Conservation (phyloP, 2,329 filamentous ascomycete genomes). For the Zasmidium cellare region DNA sequence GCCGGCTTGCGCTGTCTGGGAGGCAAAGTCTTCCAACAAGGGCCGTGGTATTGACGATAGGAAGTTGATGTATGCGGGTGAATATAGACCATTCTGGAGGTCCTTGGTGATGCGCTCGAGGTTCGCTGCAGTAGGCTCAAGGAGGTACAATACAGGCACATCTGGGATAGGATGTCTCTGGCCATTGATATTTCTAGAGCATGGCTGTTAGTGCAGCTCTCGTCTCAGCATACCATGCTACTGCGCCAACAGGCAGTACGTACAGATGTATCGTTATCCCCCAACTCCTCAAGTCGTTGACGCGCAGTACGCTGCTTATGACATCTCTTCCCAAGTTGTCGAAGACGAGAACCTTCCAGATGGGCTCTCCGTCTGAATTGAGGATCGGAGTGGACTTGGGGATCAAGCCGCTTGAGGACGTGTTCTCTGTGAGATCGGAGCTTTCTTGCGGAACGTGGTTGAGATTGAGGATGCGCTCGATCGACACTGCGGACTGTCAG, state of each 20-base stretch:
- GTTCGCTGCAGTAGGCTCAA: slow-evolving; percentile 83
- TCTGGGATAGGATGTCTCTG: slow-evolving; percentile 89
- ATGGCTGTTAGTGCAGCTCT: slow-evolving; percentile 32
- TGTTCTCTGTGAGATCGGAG: slow-evolving; percentile 62
- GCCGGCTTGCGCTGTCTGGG: slow-evolving; percentile 78
- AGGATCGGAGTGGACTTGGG: slow-evolving; percentile 75
- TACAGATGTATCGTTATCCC: slow-evolving; percentile 97
- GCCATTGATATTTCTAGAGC: slow-evolving; percentile 69
- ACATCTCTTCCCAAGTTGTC: slow-evolving; percentile 90
- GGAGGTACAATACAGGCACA: slow-evolving; percentile 92
- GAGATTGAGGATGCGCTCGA: slow-evolving; percentile 93
- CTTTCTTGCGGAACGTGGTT: slow-evolving; percentile 67
- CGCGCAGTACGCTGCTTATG: slow-evolving; percentile 91
- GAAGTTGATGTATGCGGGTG: slow-evolving; percentile 95
- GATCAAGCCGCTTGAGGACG: slow-evolving; percentile 61
- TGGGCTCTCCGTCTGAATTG: slow-evolving; percentile 83
- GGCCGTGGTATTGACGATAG: slow-evolving; percentile 88
- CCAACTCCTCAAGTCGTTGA: slow-evolving; percentile 88
- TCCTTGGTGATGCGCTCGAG: slow-evolving; percentile 81
- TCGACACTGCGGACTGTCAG: slow-evolving; percentile 62
- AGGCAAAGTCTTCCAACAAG: slow-evolving; percentile 90
- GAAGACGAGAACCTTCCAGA: slow-evolving; percentile 98
- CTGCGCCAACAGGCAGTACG: slow-evolving; percentile 25
- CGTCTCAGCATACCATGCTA: slow-evolving; percentile 29
- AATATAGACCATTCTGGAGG: slow-evolving; percentile 82